Conservation (phyloP, 192 early-diverging fungal species). For the Coemansia sp. region DNA sequence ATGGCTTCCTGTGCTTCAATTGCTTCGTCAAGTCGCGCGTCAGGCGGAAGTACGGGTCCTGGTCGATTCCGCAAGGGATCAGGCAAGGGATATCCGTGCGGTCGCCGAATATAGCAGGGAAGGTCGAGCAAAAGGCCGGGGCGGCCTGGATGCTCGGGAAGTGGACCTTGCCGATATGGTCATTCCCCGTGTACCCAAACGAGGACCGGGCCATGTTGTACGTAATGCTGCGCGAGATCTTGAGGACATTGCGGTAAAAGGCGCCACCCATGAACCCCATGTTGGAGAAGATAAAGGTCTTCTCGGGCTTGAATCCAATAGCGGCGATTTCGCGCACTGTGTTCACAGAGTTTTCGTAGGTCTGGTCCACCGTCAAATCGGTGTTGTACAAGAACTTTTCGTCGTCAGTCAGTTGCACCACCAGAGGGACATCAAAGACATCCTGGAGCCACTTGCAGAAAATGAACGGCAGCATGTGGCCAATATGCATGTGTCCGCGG, state of each 20-base stretch:
- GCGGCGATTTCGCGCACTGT: conserved; percentile 96
- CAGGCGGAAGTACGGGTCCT: conserved; percentile 98
- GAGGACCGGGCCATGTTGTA: conserved; percentile 78
- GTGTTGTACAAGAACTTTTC: conserved; percentile 98
- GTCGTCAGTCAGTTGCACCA: conserved; percentile 98
- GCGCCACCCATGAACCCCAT: conserved; percentile 88
- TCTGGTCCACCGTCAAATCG: conserved; percentile 83
- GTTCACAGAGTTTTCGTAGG: conserved; percentile 69
- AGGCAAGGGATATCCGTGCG: conserved; percentile 92
- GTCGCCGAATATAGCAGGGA: conserved; percentile 94
- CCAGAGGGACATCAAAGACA: conserved; percentile 91
- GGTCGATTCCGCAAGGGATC: conserved; percentile 99
- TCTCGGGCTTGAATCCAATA: conserved; percentile 91
- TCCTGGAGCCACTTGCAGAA: conserved; percentile 99
- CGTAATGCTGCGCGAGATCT: conserved; percentile 88
- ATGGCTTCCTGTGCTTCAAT: conserved; percentile 96
- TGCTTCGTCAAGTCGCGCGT: conserved; percentile 91
- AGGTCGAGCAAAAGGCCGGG: conserved; percentile 93
- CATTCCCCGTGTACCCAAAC: conserved; percentile 92
- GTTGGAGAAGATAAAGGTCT: conserved; percentile 97
- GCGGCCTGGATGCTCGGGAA: conserved; percentile 95
- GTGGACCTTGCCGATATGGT: conserved; percentile 91
- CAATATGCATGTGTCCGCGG: conserved; percentile 90
- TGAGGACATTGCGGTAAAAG: conserved; percentile 93
- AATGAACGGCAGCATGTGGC: conserved; percentile 96